phyloP scores from a whole-genome alignment of 1,284 basidiomycete genomes.

The Gymnopus androsaceus region DNA sequence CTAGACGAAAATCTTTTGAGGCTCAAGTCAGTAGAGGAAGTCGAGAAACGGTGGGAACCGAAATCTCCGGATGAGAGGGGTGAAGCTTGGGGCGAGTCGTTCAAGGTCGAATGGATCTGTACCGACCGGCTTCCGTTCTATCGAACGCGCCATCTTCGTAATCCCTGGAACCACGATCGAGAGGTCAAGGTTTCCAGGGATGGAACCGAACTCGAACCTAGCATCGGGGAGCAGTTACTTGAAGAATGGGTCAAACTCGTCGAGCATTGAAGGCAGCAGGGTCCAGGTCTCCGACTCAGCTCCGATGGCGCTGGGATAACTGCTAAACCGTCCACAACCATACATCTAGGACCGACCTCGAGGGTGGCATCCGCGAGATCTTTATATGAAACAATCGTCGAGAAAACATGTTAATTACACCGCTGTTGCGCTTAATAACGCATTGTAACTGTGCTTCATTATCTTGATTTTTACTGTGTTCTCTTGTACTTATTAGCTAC shows the following conservation, averaged over 20 bases:
- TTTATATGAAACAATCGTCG: no score
- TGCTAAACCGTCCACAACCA: no score
- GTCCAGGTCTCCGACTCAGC: not conserved
- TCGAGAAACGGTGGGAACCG: constrained; percentile 7
- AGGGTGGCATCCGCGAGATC: no score
- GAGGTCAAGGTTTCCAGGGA: constrained; percentile 93
- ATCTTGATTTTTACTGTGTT: no score
- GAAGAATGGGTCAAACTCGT: constrained; percentile 70
- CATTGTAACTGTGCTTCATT: no score
- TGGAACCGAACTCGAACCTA: constrained; percentile 89
- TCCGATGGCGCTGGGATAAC: no score
- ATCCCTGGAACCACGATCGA: constrained; percentile 90
- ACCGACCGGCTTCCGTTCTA: constrained; percentile 77
- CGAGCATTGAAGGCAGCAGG: constrained; percentile 18
- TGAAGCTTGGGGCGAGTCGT: constrained; percentile 67
- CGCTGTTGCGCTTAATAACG: no score
- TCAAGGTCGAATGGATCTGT: constrained; percentile 85
- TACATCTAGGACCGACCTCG: no score
- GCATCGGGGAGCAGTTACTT: constrained; percentile 71
- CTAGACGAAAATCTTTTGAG: constrained; percentile 11
- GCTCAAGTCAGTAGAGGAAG: constrained; percentile 17
- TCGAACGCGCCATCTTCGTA: constrained; percentile 78
- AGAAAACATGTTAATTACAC: no score
- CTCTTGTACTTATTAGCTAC: no score
- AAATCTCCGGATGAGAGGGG: constrained; percentile 6